Base-by-base conservation (phyloP, 257 asterid species). In the Fraxinus quadrangulata region DNA sequence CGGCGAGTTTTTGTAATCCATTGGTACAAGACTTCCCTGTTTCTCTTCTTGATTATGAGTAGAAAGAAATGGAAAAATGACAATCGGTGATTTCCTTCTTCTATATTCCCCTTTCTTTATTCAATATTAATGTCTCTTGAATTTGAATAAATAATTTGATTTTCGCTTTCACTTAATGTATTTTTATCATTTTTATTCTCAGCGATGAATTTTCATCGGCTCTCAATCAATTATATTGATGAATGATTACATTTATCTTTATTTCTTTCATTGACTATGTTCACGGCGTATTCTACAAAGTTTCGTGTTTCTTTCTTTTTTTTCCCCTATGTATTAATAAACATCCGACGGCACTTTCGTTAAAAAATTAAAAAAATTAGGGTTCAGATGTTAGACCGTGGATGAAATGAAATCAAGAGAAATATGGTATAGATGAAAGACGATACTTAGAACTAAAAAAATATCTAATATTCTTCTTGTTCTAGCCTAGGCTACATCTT, bases 21-120 rank as follows among this genome's bases (percentile, higher is more conserved):
- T 75, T 59, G 85, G 92, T 86, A 80, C 88, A 33, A 70, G 88
- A 90, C 85, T 90, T 75, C 86, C 87, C 83, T 74, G 56, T 54
- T 81, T 54, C 75, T 80, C 65, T 76, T 77, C 77, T 76, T 37
- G 37, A 19, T 56, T 65, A 79, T 67, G 11, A 11, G 56, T 31
- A 79, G 73, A 19, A 40, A 47, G 78, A 12, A 72, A 51, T 21
- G 70, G 12, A 71, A 73, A 88, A 85, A 80, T 84, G 86, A 84
- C 81, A 81, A 91, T 84, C 80, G 19, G 17, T 68, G 80, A 78
- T 81, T 81, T 70, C 34, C 51, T 66, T 23, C 31, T 19, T 59
- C 26, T 3, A 56, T 56, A 40, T 40, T 3, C 49, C 11, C 47
- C 10, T 4, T 40, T 3, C 49, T 36, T 36, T 37, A 6, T 37